phyloP scores from a whole-genome alignment of 2,329 filamentous ascomycete genomes.

The Arachnopeziza araneosa region DNA sequence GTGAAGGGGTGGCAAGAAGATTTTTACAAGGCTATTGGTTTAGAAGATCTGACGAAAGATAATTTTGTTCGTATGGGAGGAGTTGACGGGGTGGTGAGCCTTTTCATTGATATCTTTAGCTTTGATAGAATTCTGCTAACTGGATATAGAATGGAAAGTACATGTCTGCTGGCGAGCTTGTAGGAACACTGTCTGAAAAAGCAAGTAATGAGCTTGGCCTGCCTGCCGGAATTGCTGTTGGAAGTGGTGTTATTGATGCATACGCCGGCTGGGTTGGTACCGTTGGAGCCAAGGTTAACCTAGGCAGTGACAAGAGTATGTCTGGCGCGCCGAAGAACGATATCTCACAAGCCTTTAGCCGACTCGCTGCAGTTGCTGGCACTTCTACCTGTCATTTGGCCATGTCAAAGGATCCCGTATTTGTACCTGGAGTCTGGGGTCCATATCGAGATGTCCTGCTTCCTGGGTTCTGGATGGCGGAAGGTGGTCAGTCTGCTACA shows the following conservation, averaged over 20 bases:
- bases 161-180: slow-evolving; percentile 84
- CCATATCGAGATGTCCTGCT: slow-evolving; percentile 93
- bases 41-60: slow-evolving; percentile 78
- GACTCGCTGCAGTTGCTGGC: slow-evolving; percentile 88
- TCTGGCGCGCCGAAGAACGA: slow-evolving; percentile 69
- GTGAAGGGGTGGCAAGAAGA: slow-evolving; percentile 98
- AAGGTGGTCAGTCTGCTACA: slow-evolving; percentile 93
- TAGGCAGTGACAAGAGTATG: slow-evolving; percentile 62
- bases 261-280: slow-evolving; percentile 99
- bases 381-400: slow-evolving; percentile 97
- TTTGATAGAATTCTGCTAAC: slow-evolving; percentile 17
- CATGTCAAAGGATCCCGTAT: slow-evolving; percentile 89
- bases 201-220: slow-evolving; percentile 81
- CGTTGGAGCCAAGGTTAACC: slow-evolving; percentile 90
- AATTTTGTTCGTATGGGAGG: slow-evolving; percentile 92
- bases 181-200: slow-evolving; percentile 77
- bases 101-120: slow-evolving; percentile 33
- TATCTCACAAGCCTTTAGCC: slow-evolving; percentile 85
- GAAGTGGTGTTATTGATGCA: slow-evolving; percentile 94
- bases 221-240: slow-evolving; percentile 81
- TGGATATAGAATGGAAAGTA: slow-evolving; percentile 75
- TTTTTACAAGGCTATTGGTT: slow-evolving; percentile 79
- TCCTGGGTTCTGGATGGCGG: slow-evolving; percentile 91
- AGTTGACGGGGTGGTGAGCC: slow-evolving; percentile 86
- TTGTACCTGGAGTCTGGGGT: slow-evolving; percentile 94